These are phyloP conservation scores for Theileria annulata DNA, from an alignment of 169 alveolate genomes.

Conservation along the genomic window DNA sequence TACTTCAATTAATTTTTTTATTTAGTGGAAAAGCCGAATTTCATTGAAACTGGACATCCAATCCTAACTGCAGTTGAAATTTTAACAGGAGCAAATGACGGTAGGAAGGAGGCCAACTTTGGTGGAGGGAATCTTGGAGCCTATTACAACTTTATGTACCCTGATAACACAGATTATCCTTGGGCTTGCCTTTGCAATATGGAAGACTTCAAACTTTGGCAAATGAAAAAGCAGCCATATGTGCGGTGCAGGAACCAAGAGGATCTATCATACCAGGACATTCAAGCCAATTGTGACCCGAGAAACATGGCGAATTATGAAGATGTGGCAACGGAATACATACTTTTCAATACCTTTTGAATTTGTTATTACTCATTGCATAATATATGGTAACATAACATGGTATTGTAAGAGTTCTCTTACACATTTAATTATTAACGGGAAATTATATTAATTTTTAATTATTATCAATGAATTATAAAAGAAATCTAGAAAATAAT, in stretches of 20 bases:
- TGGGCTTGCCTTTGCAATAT: conserved; percentile 80
- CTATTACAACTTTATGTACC: conserved; percentile 70
- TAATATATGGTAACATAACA: not conserved
- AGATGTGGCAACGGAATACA: not conserved
- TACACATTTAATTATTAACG: not conserved
- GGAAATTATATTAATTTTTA: no score
- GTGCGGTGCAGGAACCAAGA: conserved; percentile 75
- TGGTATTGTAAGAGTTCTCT: not conserved
- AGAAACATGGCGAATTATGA: conserved; percentile 33
- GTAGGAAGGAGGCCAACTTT: conserved; percentile 51
- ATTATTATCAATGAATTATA: not conserved
- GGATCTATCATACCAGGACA: conserved; percentile 71
- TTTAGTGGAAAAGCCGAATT: not conserved
- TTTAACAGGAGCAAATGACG: conserved; percentile 26
- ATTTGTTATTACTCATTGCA: not conserved
- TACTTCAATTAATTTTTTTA: not conserved
- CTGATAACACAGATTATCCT: conserved; percentile 77
- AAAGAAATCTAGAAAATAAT: not conserved
- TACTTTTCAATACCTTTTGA: not conserved
- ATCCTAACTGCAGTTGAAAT: conserved; percentile 15
- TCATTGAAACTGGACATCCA: conserved; percentile 1
- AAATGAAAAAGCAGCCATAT: conserved; percentile 59
- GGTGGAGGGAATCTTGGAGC: conserved; percentile 70
- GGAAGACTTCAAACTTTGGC: conserved; percentile 58
- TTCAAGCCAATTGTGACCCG: conserved; percentile 74